A percentile compares a stretch with the other conserved stretches of the same genome.
Evolutionary conservation across 192 early-diverging fungal genomes (phyloP).

Genomic region (Entrophospora sp.): DNA sequence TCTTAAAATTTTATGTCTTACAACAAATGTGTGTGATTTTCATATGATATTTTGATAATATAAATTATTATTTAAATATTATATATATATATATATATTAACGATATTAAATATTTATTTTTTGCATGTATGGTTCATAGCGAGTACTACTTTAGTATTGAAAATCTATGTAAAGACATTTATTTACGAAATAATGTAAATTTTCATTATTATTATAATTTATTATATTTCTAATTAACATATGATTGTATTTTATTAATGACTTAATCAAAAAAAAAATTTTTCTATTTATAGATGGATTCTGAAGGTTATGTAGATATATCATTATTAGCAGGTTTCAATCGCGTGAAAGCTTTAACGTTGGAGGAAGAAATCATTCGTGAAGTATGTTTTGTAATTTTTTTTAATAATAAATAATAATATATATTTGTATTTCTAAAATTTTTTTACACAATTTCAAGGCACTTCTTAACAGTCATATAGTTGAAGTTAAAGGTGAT

Average conservation of each 20-base stretch:
- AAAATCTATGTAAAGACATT: slow-evolving; percentile 94
- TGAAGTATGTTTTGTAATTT: slow-evolving; percentile 39
- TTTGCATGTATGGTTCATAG: slow-evolving; percentile 26
- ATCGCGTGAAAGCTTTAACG: slow-evolving; percentile 71
- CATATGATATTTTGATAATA: not conserved
- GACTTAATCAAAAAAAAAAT: not conserved
- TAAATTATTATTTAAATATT: not conserved
- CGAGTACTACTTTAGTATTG: slow-evolving; percentile 96
- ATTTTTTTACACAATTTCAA: not conserved
- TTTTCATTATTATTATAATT: not conserved
- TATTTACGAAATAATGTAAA: slow-evolving; percentile 67
- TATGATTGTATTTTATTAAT: not conserved
- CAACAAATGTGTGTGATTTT: slow-evolving; percentile 48
- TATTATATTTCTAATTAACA: not conserved
- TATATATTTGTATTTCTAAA: not conserved
- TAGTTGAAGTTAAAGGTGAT: slow-evolving; percentile 53
- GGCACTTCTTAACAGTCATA: slow-evolving; percentile 27
- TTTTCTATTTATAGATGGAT: slow-evolving; percentile 66
- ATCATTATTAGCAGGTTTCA: slow-evolving; percentile 74
- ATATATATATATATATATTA: not conserved
- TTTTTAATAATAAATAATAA: not conserved
- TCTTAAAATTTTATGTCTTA: slow-evolving; percentile 46
- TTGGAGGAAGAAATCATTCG: slow-evolving; percentile 57
- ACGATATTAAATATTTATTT: no score
- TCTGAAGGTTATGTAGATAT: slow-evolving; percentile 75